Base-by-base conservation (phyloP, 2,329 filamentous ascomycete species). In the Ampelomyces quisqualis region DNA sequence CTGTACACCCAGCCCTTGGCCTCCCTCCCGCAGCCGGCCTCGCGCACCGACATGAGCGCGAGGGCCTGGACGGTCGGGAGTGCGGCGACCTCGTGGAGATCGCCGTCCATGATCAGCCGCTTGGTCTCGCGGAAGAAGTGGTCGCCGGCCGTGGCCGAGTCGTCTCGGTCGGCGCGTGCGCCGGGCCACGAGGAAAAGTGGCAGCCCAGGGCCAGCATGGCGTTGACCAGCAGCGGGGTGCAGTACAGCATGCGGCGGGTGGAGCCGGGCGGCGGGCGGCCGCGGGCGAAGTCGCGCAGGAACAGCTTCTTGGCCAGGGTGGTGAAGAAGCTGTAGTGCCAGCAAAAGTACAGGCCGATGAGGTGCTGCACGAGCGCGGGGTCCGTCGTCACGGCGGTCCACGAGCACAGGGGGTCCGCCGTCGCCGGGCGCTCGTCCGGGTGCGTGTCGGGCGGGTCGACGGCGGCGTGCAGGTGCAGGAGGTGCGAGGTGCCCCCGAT, bases 1-100 rank as follows among this genome's bases (percentile, higher is more conserved):
- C 89, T 95, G 68, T 97, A 97, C 3, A 96, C 90, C 93, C 93
- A 98, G 1, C 93, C 93, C 68, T 93, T 95, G 26, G 89, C 89
- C 70, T 97, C 93, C 28, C 91, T 80, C 0, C 88, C 91, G 65
- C 91, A 97, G 1, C 93, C 93, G 2, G 91, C 93, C 72, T 98
- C 93, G 46, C 93, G 79, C 1, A 97, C 91, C 6, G 90, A 96
- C 90, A 98, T 96, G 49, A 97, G 74, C 0, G 90, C 90, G 39
- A 97, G 73, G 0, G 93, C 93, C 70, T 98, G 93, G 1, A 97
- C 90, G 0, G 90, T 97, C 5, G 90, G 87, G 40, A 97, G 74
- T 36, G 83, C 82, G 2, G 93, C 88, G 54, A 88, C 90, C 62
- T 94, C 90, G 62, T 95, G 93, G 65, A 96, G 88, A 57, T 96